These are phyloP conservation scores for Cryptococcus floricola DNA, from an alignment of 1,284 basidiomycete genomes.

Conservation along the genomic window DNA sequence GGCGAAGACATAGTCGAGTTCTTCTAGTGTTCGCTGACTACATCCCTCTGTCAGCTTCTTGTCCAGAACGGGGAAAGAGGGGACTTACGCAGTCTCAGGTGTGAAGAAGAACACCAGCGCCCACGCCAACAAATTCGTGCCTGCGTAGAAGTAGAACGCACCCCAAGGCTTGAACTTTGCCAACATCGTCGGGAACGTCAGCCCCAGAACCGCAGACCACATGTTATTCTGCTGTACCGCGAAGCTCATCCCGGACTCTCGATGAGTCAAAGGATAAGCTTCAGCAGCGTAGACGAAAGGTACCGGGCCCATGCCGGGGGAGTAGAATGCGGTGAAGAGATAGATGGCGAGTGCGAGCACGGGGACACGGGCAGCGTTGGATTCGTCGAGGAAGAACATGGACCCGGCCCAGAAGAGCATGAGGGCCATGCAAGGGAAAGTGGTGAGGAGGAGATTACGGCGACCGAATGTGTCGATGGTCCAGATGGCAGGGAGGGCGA, in stretches of 20 bases:
- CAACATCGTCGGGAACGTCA: constrained; percentile 60
- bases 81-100: constrained; percentile 32
- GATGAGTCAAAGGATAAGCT: constrained; percentile 51
- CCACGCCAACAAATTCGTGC: constrained; percentile 27
- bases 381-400: constrained; percentile 47
- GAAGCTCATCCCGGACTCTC: constrained; percentile 55
- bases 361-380: constrained; percentile 51
- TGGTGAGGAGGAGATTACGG: constrained; percentile 62
- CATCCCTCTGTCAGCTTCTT: not conserved
- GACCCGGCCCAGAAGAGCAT: constrained; percentile 39
- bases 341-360: constrained; percentile 56
- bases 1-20: constrained; percentile 39
- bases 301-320: constrained; percentile 67
- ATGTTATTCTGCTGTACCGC: constrained; percentile 40
- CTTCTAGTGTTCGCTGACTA: constrained; percentile 31
- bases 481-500: constrained; percentile 55
- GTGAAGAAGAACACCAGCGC: constrained; percentile 34
- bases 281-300: constrained; percentile 55
- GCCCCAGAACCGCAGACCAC: constrained; percentile 16
- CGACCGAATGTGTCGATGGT: constrained; percentile 58
- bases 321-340: constrained; percentile 48
- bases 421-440: constrained; percentile 50
- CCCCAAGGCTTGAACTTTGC: constrained; percentile 63
- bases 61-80: not conserved
- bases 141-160: constrained; percentile 56